Evolutionary conservation across 2,329 filamentous ascomycete genomes (phyloP).

Genomic region (Rachicladosporium sp.): DNA sequence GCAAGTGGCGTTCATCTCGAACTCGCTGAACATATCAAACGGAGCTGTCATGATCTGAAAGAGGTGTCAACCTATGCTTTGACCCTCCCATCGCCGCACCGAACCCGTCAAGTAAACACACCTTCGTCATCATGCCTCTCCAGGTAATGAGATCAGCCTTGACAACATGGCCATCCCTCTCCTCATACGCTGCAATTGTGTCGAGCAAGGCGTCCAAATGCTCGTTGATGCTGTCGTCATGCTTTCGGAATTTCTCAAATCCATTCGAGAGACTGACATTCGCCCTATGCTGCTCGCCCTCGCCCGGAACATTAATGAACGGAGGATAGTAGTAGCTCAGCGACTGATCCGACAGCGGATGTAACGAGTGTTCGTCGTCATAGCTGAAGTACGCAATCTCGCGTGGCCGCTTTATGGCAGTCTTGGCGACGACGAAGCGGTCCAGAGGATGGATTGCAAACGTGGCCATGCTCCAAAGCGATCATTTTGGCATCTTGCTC

Average conservation of each 20-base stretch:
- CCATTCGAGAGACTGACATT: conserved; percentile 66
- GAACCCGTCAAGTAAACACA: conserved; percentile 23
- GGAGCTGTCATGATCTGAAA: conserved; percentile 72
- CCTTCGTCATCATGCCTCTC: conserved; percentile 98
- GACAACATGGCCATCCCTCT: conserved; percentile 51
- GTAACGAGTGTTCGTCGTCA: conserved; percentile 68
- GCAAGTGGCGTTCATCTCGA: conserved; percentile 89
- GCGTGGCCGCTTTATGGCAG: conserved; percentile 63
- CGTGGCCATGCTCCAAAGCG: no score
- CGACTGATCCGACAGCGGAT: conserved; percentile 58
- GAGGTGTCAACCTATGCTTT: conserved; percentile 2
- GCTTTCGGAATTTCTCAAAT: conserved; percentile 69
- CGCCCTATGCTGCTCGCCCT: conserved; percentile 23
- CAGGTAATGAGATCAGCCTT: conserved; percentile 74
- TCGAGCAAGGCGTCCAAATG: conserved; percentile 75
- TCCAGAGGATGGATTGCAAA: conserved; percentile 60
- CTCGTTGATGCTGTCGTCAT: conserved; percentile 71
- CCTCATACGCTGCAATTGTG: conserved; percentile 62
- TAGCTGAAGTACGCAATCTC: conserved; percentile 93
- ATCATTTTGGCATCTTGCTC: no score
- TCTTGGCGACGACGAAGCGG: conserved; percentile 54
- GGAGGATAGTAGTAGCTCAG: conserved; percentile 80
- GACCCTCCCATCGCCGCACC: no score
- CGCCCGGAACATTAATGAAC: conserved; percentile 16
- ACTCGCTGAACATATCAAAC: conserved; percentile 75